A percentile compares a stretch with the other conserved stretches of the same genome.
Evolutionary conservation across 2,329 filamentous ascomycete species (phyloP).

Genomic region (Alternaria postmessia): DNA sequence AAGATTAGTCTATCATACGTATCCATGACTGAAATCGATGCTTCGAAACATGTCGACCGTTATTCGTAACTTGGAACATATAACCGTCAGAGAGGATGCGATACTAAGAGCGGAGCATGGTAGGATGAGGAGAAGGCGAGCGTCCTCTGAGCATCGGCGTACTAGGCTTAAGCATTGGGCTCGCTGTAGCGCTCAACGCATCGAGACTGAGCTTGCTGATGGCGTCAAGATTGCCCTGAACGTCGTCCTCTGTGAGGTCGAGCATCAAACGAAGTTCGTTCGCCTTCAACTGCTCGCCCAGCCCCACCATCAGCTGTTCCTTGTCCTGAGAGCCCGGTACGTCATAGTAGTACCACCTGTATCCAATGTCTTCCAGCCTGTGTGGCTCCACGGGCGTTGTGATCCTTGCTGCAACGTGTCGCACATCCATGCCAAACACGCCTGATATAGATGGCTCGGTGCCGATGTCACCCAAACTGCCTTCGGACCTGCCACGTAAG

Average conservation of each 20-base stretch:
- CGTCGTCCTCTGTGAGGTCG: constrained; percentile 47
- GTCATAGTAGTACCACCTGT: constrained; percentile 46
- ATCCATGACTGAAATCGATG: constrained; percentile 1
- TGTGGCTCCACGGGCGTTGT: constrained; percentile 47
- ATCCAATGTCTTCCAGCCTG: constrained; percentile 40
- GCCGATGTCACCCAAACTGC: constrained; percentile 40
- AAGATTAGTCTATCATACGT: constrained; percentile 1
- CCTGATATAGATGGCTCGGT: constrained; percentile 44
- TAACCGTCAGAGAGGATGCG: not conserved
- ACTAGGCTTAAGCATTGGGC: constrained; percentile 47
- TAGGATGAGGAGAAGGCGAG: constrained; percentile 44
- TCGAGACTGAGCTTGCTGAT: constrained; percentile 51
- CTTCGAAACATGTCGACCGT: not conserved
- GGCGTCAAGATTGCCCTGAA: constrained; percentile 45
- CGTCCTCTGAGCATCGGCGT: constrained; percentile 47
- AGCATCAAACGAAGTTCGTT: constrained; percentile 50
- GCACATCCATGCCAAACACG: constrained; percentile 50
- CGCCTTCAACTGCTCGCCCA: constrained; percentile 45
- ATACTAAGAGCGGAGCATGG: constrained; percentile 27
- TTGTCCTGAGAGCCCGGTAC: constrained; percentile 36
- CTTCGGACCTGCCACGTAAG: constrained; percentile 36
- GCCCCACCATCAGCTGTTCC: constrained; percentile 48
- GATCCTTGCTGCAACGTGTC: constrained; percentile 40
- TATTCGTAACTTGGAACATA: not conserved
- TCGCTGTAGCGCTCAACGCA: constrained; percentile 46